These are phyloP conservation scores for Diplodia sapinea DNA, from an alignment of 2,329 filamentous ascomycete species.

Conservation along the genomic window DNA sequence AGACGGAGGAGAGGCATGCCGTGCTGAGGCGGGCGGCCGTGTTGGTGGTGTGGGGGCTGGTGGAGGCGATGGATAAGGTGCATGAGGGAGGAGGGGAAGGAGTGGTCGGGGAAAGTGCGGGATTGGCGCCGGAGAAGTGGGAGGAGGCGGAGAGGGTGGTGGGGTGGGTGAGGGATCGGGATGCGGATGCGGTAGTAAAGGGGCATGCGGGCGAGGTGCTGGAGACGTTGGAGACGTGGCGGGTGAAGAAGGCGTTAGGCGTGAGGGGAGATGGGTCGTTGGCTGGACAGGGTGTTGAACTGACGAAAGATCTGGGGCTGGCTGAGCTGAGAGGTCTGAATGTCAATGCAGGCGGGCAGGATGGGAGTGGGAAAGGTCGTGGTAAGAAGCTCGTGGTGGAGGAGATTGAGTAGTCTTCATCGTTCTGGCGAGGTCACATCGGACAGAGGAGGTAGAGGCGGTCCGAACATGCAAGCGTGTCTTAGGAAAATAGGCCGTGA, in stretches of 20 bases:
- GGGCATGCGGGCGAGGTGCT: slow-evolving; percentile 70
- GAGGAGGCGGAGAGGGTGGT: slow-evolving; percentile 68
- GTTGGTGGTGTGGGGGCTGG: slow-evolving; percentile 65
- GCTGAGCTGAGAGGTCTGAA: slow-evolving; percentile 54
- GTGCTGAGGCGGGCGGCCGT: slow-evolving; percentile 72
- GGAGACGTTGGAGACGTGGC: slow-evolving; percentile 69
- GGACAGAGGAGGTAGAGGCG: background rate
- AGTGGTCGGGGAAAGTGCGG: slow-evolving; percentile 59
- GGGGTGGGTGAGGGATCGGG: slow-evolving; percentile 67
- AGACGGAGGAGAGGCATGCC: slow-evolving; percentile 64
- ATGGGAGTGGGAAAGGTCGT: slow-evolving; percentile 37
- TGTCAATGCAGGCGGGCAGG: background rate
- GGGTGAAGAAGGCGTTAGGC: slow-evolving; percentile 59
- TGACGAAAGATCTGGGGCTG: slow-evolving; percentile 39
- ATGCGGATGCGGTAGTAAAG: slow-evolving; percentile 71
- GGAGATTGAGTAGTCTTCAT: slow-evolving; percentile 61
- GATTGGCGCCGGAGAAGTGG: slow-evolving; percentile 51
- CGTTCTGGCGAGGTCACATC: background rate
- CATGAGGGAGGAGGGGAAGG: slow-evolving; percentile 50
- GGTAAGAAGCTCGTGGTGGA: slow-evolving; percentile 56
- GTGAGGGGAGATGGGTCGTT: slow-evolving; percentile 38
- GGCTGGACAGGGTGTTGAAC: background rate
- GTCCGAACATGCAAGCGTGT: background rate
- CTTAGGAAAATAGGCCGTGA: background rate
- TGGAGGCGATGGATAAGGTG: slow-evolving; percentile 63